A percentile compares a stretch with the other conserved stretches of the same genome.
Conservation (phyloP, 257 asterid species). For the Solanum bulbocastanum region DNA sequence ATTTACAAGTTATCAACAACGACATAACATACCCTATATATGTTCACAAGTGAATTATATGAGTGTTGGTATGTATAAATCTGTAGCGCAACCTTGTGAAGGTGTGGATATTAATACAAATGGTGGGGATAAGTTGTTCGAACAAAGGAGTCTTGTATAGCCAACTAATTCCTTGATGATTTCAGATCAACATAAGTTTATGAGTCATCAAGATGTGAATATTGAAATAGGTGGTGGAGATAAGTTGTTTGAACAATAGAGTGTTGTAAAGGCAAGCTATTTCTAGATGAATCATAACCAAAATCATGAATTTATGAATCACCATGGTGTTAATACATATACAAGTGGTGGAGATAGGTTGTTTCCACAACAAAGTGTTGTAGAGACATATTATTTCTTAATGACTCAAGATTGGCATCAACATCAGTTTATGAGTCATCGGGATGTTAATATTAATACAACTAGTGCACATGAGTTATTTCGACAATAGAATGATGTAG, state of each 20-base stretch:
- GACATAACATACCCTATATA: neutral
- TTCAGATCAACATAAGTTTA: neutral
- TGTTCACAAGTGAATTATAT: neutral
- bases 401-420: neutral
- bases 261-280: conserved; percentile 62
- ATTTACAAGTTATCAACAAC: neutral
- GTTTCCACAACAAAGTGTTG: too few species aligned
- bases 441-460: neutral
- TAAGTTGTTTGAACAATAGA: conserved; percentile 54
- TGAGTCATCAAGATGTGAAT: neutral
- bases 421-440: conserved; percentile 12
- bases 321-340: conserved; percentile 21
- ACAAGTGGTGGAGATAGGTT: conserved; percentile 49
- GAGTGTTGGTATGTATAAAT: neutral
- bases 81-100: neutral
- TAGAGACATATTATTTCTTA: too few species aligned
- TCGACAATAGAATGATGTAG: too few species aligned
- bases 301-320: conserved; percentile 8
- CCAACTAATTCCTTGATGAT: too few species aligned
- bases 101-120: too few species aligned
- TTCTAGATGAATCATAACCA: conserved; percentile 4
- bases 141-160: neutral
- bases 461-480: too few species aligned
- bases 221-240: neutral
- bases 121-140: too few species aligned